Conservation (phyloP, 345 rosid genomes). For the Triadica sebifera region DNA sequence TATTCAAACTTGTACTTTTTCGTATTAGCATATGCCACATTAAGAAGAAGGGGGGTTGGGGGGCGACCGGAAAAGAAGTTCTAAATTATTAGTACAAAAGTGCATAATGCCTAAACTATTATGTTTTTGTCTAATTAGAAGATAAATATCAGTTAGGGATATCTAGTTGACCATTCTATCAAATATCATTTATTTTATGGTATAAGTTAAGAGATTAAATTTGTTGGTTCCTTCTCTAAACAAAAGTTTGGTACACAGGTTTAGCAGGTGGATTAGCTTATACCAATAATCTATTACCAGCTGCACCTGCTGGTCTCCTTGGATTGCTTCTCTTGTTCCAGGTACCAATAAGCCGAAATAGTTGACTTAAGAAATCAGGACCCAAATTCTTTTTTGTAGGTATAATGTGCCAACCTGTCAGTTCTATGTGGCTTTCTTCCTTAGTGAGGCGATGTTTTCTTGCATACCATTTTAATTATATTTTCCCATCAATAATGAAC, state of each 20-base stretch:
- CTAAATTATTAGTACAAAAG: background rate
- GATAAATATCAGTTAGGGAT: background rate
- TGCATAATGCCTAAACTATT: background rate
- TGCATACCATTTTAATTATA: background rate
- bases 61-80: background rate
- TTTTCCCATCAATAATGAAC: background rate
- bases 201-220: background rate
- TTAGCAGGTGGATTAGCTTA: conserved; percentile 61
- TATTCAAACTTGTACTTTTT: background rate
- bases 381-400: background rate
- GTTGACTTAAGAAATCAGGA: conserved; percentile 1
- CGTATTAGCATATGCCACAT: background rate
- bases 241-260: conserved; percentile 40
- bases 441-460: background rate
- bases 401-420: background rate
- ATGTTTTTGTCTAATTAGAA: background rate
- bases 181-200: background rate
- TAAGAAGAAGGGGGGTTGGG: too few relatives aligned
- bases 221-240: background rate
- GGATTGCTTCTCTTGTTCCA: conserved; percentile 69
- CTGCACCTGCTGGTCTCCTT: conserved; percentile 67
- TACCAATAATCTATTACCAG: conserved; percentile 56
- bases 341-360: conserved; percentile 33
- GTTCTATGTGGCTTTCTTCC: background rate
- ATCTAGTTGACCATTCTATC: background rate